Evolutionary conservation across 2,329 filamentous ascomycete species (phyloP), one percentile per base, ranked within the genome.

Genomic region (Xenosphaeropsis pyriputrescens): DNA sequence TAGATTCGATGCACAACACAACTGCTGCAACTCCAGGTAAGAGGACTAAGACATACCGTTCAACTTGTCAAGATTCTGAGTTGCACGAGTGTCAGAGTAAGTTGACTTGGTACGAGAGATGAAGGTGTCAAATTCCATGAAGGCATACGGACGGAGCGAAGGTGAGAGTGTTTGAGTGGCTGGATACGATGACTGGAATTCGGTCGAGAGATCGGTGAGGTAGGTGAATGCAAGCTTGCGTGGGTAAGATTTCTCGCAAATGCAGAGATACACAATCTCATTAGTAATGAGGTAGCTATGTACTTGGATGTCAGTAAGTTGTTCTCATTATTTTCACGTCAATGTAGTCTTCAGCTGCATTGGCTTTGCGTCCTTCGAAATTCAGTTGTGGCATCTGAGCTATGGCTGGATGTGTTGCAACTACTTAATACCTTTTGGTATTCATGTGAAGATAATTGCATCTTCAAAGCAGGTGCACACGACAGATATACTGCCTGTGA

Each of bases 191-290:
- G 77, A 88, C 45, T 78, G 78, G 68, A 98, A 98, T 66, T 98
- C 91, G 58, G 75, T 73, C 41, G 83, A 74, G 39, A 98, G 73
- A 65, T 98, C 91, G 50, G 85, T 77, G 43, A 98, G 85, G 71
- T 96, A 98, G 43, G 89, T 95, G 62, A 98, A 94, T 54, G 93
- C 89, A 35, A 98, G 82, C 63, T 98, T 96, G 61, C 91, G 89
- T 41, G 91, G 89, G 68, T 96, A 98, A 40, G 85, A 85, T 41
- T 76, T 72, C 60, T 95, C 88, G 67, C 84, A 88, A 61, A 98
- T 89, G 68, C 83, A 86, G 51, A 96, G 70, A 68, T 93, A 96
- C 63, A 86, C 79, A 49, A 98, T 71, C 51, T 84, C 79, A 53
- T 77, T 70, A 52, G 80, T 68, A 62, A 98, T 83, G 45, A 89